Conservation (phyloP, 176 grass and related monocot genomes). For the Oropetium thomaeum region DNA sequence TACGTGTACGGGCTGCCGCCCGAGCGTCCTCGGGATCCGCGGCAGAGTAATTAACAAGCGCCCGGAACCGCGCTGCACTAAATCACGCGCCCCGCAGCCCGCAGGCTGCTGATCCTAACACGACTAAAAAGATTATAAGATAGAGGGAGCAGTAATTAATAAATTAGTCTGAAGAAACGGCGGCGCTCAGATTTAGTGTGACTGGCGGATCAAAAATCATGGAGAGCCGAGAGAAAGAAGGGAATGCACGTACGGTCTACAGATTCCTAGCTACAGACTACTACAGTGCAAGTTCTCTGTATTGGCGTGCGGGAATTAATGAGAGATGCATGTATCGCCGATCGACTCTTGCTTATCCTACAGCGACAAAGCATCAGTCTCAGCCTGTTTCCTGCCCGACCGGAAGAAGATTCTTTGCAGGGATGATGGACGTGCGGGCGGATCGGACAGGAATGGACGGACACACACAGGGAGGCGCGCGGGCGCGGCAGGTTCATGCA, state of each 20-base stretch:
- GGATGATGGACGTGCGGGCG: too few relatives aligned
- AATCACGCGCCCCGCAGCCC: not conserved
- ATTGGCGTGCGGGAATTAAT: not conserved
- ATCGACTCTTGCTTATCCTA: not conserved
- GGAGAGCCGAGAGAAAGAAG: not conserved
- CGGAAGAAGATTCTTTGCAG: conserved; percentile 19
- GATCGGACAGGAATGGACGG: not conserved
- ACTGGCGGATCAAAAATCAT: conserved; percentile 7
- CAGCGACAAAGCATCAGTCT: not conserved
- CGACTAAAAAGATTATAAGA: too few relatives aligned
- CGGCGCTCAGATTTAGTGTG: conserved; percentile 39
- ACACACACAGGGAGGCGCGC: too few relatives aligned
- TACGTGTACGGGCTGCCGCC: conserved; percentile 7
- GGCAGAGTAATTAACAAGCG: too few relatives aligned
- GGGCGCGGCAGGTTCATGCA: conserved; percentile 46
- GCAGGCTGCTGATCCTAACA: not conserved
- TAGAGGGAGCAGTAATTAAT: too few relatives aligned
- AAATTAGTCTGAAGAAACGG: too few relatives aligned
- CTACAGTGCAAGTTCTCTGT: conserved; percentile 4
- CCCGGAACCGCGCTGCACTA: too few relatives aligned
- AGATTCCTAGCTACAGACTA: conserved; percentile 18
- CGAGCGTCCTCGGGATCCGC: conserved; percentile 35
- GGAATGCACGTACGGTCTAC: conserved; percentile 21
- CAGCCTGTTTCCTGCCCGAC: not conserved
- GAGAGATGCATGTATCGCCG: conserved; percentile 11